Base-by-base conservation (phyloP, 257 asterid genomes). In the Rehmannia glutinosa region DNA sequence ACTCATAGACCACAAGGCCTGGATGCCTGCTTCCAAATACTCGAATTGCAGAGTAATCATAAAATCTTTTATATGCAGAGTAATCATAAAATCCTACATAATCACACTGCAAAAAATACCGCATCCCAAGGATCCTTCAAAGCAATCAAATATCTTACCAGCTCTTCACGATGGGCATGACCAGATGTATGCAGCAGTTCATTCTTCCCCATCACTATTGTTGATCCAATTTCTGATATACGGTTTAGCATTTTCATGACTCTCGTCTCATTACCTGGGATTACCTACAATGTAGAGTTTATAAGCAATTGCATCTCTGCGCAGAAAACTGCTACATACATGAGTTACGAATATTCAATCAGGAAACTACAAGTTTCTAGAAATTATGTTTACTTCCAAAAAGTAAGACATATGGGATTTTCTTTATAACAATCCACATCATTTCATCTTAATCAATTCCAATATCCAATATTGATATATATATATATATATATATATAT, bases 241-340 rank as follows among this genome's bases (percentile, higher is more conserved):
- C 99, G 97, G 64, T 94, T 94, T 15, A 94, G 71, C 99, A 94
- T 94, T 80, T 87, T 81, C 96, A 94, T 94, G 62, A 94, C 99
- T 71, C 97, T 86, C 16, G 85, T 85, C 82, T 94, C 99, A 73
- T 94, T 94, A 53, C 99, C 99, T 69, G 99, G 99, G 62, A 94
- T 94, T 64, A 94, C 97, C 99, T 94, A 78, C 54, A 75, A 73
- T 55, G 64, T 32, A 77, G 25, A 74, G 62, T 45, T 43, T 30
- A 70, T 66, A 62, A 80, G 73, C 43, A 75, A 54, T 23, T 60
- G 54, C 27, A 54, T 32, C 51, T 15, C 32, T 59, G 6, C 5
- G 21, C 43, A 12, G 17, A 39, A 56, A 70, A 71, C 60, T 66
- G 56, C 62, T 27, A n/a, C n/a, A n/a, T n/a, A n/a, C 19, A 50